These are phyloP conservation scores for Sporothrix brunneoviolacea DNA, from an alignment of 2,329 filamentous ascomycete species.

Conservation along the genomic window DNA sequence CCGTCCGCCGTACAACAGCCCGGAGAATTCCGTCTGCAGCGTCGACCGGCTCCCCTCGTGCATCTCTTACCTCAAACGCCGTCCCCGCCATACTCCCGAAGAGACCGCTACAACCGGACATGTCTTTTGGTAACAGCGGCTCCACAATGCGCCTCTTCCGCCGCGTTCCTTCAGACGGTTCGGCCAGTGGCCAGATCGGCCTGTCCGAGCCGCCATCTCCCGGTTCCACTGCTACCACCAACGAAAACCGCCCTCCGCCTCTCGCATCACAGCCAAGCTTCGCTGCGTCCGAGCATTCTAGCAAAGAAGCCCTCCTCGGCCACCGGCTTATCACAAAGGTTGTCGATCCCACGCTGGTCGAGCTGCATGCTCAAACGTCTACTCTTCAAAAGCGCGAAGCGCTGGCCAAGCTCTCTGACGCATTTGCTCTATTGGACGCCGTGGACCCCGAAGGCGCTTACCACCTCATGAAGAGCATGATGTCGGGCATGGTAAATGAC, in stretches of 20 bases:
- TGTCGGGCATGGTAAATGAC: constrained; percentile 66
- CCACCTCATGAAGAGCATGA: constrained; percentile 70
- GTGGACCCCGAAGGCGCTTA: constrained; percentile 88
- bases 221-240: constrained; percentile 34
- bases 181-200: constrained; percentile 35
- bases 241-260: constrained; percentile 59
- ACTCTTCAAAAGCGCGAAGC: constrained; percentile 67
- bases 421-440: constrained; percentile 76
- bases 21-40: constrained; percentile 39
- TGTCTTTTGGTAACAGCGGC: constrained; percentile 88
- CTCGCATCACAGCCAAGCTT: constrained; percentile 18
- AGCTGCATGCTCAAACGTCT: constrained; percentile 75
- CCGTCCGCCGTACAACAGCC: constrained; percentile 55
- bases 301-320: constrained; percentile 78
- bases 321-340: constrained; percentile 74
- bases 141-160: constrained; percentile 91
- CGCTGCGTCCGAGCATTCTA: constrained; percentile 43
- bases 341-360: constrained; percentile 75
- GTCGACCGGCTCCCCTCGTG: constrained; percentile 21
- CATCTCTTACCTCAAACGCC: constrained; percentile 11
- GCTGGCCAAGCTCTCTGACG: constrained; percentile 74
- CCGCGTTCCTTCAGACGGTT: constrained; percentile 68
- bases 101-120: constrained; percentile 77
- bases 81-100: constrained; percentile 47
- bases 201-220: constrained; percentile 26